Evolutionary conservation across 2,329 filamentous ascomycete genomes (phyloP), one percentile per base, ranked within the genome.

Genomic region (Sphaerostilbella broomeana): DNA sequence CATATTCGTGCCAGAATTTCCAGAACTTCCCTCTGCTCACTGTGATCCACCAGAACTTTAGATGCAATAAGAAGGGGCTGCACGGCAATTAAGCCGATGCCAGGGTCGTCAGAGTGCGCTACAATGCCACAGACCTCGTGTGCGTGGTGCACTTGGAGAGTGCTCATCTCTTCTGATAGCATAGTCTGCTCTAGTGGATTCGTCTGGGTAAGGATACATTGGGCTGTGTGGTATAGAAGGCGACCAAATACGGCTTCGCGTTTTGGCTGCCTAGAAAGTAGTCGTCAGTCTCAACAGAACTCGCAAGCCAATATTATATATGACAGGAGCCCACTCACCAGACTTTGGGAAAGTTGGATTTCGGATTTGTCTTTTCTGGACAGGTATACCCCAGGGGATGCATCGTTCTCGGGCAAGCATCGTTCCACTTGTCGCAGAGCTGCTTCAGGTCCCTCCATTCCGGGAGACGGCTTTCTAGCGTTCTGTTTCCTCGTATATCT

Each of bases 91-190:
- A 78, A 84, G 8, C 84, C 79, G 21, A 95, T 79, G 19, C 85
- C 86, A 18, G 77, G 73, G 56, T 94, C 87, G 52, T 88, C 85
- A 36, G 83, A 79, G 56, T 94, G 87, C 3, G 86, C 85, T 17
- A 86, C 80, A 46, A 97, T 94, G 11, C 90, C 90, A 56, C 89
- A 95, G 17, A 94, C 82, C 56, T 89, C 82, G 49, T 84, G 81
- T 0, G 87, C 83, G 55, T 95, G 86, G 45, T 78, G 76, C 34
- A 81, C 69, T 51, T 84, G 80, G 54, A 84, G 72, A 4, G 73
- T 69, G 32, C 74, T 75, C 76, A 90, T 86, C 44, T 87, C 81
- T 4, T 77, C 68, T 3, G 72, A 70, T 13, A 68, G 67, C 25
- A 77, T 70, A 6, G 72, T 65, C 9, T 75, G 68, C 25, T 80